Conservation (phyloP, 176 grass and related monocot genomes). For the Tuctoria greenei region DNA sequence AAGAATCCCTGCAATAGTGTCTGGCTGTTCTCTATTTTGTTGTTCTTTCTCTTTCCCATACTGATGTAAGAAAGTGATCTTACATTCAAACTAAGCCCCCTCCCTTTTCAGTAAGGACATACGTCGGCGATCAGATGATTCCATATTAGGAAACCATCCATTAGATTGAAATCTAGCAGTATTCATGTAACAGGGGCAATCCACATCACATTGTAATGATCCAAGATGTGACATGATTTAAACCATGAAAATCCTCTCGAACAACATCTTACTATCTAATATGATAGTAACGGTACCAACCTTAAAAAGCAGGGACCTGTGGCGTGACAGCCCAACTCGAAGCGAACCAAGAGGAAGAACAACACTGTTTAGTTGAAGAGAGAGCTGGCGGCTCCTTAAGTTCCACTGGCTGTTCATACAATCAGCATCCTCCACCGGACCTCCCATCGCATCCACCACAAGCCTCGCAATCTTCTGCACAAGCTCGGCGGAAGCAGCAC, state of each 20-base stretch:
- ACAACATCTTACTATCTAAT: not conserved
- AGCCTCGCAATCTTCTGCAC: conserved; percentile 50
- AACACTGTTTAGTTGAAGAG: conserved; percentile 47
- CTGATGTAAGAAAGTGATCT: too few relatives aligned
- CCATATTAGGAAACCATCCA: not conserved
- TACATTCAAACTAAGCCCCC: not conserved
- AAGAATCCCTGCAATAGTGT: too few relatives aligned
- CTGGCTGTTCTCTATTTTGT: too few relatives aligned
- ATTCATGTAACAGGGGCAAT: not conserved
- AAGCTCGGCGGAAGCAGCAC: conserved; percentile 42
- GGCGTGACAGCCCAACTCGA: conserved; percentile 70
- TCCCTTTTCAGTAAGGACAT: not conserved
- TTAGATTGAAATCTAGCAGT: not conserved
- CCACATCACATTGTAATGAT: not conserved
- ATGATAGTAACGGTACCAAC: conserved; percentile 43
- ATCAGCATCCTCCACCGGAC: conserved; percentile 79
- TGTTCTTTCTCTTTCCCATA: too few relatives aligned
- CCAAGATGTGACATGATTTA: not conserved
- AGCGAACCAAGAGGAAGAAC: conserved; percentile 83
- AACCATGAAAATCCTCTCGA: conserved; percentile 11
- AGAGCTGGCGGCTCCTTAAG: conserved; percentile 46
- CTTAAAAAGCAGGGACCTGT: conserved; percentile 96
- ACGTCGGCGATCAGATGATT: not conserved
- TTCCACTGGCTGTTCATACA: conserved; percentile 59
- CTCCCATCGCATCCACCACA: conserved; percentile 53